These are phyloP conservation scores for Alternaria sp. DNA, from an alignment of 2,329 filamentous ascomycete species.

Conservation along the genomic window DNA sequence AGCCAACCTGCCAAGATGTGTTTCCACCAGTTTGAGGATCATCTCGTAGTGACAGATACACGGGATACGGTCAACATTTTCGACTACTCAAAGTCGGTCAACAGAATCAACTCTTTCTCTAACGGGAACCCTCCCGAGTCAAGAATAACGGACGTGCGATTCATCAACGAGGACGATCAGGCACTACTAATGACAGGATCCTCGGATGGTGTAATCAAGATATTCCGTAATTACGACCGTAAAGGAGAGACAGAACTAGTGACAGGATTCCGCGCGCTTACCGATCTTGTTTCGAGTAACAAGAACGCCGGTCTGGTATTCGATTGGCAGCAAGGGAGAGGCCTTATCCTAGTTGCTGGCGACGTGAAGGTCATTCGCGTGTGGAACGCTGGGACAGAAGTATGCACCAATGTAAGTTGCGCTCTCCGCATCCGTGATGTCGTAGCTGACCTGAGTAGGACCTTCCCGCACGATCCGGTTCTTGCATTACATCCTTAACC, in stretches of 20 bases:
- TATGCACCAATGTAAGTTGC: constrained; percentile 74
- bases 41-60: constrained; percentile 91
- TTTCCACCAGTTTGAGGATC: constrained; percentile 97
- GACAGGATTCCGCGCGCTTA: constrained; percentile 88
- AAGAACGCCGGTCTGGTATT: constrained; percentile 95
- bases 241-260: constrained; percentile 80
- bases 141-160: constrained; percentile 91
- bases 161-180: constrained; percentile 98
- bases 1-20: constrained; percentile 91
- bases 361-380: constrained; percentile 95
- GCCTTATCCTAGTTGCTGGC: constrained; percentile 91
- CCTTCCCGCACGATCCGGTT: constrained; percentile 91
- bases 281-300: constrained; percentile 91
- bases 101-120: constrained; percentile 85
- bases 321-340: constrained; percentile 98
- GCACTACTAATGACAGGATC: constrained; percentile 94
- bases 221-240: constrained; percentile 91
- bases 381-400: constrained; percentile 93
- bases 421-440: background rate
- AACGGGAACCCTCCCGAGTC: constrained; percentile 93
- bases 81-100: constrained; percentile 68
- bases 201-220: constrained; percentile 90
- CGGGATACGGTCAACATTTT: constrained; percentile 87
- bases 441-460: constrained; percentile 59
- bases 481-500: constrained; percentile 93